These are phyloP conservation scores for Solanum infundibuliforme DNA, from an alignment of 257 asterid species.

Conservation along the genomic window DNA sequence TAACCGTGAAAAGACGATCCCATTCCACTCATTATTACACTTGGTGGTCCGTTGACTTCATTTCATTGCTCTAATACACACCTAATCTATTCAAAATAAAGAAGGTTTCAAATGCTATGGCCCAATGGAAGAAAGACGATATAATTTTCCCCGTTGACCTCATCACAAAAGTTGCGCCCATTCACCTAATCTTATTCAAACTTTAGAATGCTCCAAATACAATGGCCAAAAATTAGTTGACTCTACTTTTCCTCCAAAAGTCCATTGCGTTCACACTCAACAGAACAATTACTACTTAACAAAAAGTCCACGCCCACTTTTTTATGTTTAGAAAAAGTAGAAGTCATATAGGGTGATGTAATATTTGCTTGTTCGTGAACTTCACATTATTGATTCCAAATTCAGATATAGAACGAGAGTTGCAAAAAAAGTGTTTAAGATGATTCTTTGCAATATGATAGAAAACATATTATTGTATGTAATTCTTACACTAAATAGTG, in stretches of 20 bases:
- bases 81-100: neutral
- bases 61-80: neutral
- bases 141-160: neutral
- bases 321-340: neutral
- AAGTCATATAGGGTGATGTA: neutral
- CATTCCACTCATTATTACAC: neutral
- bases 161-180: neutral
- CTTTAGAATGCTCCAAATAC: neutral
- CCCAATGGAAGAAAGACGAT: neutral
- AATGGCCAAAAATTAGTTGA: neutral
- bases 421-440: neutral
- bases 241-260: neutral
- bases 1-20: fast-evolving
- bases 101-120: neutral
- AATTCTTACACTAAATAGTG: neutral
- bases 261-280: neutral
- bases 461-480: neutral
- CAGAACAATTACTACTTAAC: neutral
- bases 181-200: neutral
- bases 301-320: neutral
- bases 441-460: neutral
- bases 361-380: neutral
- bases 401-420: neutral
- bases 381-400: neutral
- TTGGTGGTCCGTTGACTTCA: neutral